phyloP scores from a whole-genome alignment of 2,329 filamentous ascomycete genomes.

The Grosmannia huntii region DNA sequence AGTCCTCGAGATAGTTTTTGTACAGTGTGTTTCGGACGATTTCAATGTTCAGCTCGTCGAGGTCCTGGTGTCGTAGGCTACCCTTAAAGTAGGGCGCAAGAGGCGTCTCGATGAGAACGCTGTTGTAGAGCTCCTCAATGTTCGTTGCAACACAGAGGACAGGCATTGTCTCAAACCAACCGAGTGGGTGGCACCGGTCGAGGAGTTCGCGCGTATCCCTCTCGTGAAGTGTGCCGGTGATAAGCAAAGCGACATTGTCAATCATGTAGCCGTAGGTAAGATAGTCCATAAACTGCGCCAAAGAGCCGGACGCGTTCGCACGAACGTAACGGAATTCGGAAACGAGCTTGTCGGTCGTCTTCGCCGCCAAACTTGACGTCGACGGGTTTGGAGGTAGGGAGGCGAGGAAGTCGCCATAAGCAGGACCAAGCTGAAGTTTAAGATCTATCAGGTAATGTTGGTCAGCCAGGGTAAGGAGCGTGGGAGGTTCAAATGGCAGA shows the following conservation, averaged over 20 bases:
- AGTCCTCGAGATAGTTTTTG: slow-evolving; percentile 99
- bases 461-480: neutral
- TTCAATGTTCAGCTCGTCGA: slow-evolving; percentile 98
- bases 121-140: slow-evolving; percentile 98
- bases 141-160: slow-evolving; percentile 96
- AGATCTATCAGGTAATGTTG: slow-evolving; percentile 49
- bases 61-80: slow-evolving; percentile 85
- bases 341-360: slow-evolving; percentile 96
- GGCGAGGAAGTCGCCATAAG: slow-evolving; percentile 94
- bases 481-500: neutral
- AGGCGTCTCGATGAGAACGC: slow-evolving; percentile 90
- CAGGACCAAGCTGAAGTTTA: slow-evolving; percentile 90
- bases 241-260: slow-evolving; percentile 94
- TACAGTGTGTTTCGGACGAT: slow-evolving; percentile 97
- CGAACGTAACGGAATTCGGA: slow-evolving; percentile 94
- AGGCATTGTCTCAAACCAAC: slow-evolving; percentile 98
- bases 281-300: slow-evolving; percentile 95
- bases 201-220: slow-evolving; percentile 90
- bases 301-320: slow-evolving; percentile 80
- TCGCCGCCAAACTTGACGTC: slow-evolving; percentile 84
- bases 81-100: slow-evolving; percentile 96
- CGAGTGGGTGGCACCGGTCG: slow-evolving; percentile 89
- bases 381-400: slow-evolving; percentile 92
- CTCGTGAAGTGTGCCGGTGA: slow-evolving; percentile 95
- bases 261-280: slow-evolving; percentile 99